These are phyloP conservation scores for Hypoxylon sp. DNA, from an alignment of 2,329 filamentous ascomycete genomes.

Conservation along the genomic window DNA sequence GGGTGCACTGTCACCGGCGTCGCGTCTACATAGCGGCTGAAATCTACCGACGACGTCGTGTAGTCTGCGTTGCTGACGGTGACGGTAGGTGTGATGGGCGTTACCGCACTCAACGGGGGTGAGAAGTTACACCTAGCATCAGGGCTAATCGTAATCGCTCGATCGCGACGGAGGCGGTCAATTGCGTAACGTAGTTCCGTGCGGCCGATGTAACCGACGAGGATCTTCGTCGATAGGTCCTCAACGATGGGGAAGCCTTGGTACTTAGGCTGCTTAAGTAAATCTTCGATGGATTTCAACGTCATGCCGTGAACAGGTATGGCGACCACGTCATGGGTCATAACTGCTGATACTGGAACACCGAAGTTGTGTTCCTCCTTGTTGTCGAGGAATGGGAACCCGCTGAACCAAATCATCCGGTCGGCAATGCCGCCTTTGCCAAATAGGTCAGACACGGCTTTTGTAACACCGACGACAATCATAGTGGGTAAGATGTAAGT, in stretches of 20 bases:
- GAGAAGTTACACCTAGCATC: constrained; percentile 82
- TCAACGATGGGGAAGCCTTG: constrained; percentile 96
- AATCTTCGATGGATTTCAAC: constrained; percentile 80
- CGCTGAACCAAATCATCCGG: constrained; percentile 98
- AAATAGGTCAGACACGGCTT: constrained; percentile 90
- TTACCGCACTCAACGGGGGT: constrained; percentile 59
- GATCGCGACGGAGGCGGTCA: constrained; percentile 80
- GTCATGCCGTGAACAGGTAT: constrained; percentile 82
- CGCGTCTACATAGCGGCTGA: constrained; percentile 88
- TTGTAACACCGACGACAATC: constrained; percentile 98
- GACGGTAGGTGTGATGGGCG: constrained; percentile 61
- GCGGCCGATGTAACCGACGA: constrained; percentile 92
- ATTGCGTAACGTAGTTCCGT: constrained; percentile 94
- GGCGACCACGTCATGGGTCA: constrained; percentile 82
- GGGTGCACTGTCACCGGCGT: constrained; percentile 94
- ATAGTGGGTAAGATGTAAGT: constrained; percentile 98
- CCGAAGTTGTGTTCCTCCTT: constrained; percentile 98
- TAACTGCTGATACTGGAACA: constrained; percentile 90
- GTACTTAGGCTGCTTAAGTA: constrained; percentile 84
- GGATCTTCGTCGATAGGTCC: constrained; percentile 75
- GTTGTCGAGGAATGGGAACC: constrained; percentile 95
- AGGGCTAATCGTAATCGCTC: constrained; percentile 69
- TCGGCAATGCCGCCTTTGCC: constrained; percentile 98
- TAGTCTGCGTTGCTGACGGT: constrained; percentile 73
- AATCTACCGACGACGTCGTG: constrained; percentile 76